Evolutionary conservation across 2,329 filamentous ascomycete species (phyloP).

Genomic region (Aspergillus flavus): DNA sequence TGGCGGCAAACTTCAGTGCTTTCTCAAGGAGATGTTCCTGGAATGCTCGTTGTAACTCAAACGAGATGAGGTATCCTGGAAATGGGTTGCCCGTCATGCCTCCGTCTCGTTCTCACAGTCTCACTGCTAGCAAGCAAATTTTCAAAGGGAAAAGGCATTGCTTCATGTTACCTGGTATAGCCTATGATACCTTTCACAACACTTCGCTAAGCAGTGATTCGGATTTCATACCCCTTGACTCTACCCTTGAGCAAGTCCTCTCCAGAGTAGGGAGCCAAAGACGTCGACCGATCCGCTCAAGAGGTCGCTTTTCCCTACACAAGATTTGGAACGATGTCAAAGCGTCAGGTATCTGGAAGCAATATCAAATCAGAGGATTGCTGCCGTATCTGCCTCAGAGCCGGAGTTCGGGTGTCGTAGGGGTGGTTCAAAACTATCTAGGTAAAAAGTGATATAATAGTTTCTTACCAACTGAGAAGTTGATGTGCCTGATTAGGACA

Average conservation of each 20-base stretch:
- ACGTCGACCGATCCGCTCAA: conserved; percentile 13
- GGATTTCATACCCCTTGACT: conserved; percentile 26
- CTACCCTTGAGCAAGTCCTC: conserved; percentile 23
- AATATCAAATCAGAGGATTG: neutral
- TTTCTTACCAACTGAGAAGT: conserved; percentile 8
- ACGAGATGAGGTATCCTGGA: conserved; percentile 21
- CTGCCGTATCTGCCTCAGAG: neutral
- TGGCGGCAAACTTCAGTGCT: conserved; percentile 33
- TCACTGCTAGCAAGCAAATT: conserved; percentile 27
- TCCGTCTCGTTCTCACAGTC: conserved; percentile 29
- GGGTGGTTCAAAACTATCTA: neutral
- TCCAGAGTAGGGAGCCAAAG: conserved; percentile 15
- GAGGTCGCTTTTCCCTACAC: conserved; percentile 10
- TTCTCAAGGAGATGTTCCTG: conserved; percentile 26
- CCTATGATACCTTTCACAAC: conserved; percentile 21
- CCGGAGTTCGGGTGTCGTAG: neutral
- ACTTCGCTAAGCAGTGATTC: conserved; percentile 16
- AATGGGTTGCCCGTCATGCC: conserved; percentile 32
- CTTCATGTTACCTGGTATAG: conserved; percentile 21
- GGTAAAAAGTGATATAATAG: conserved; percentile 1
- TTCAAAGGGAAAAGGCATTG: conserved; percentile 13
- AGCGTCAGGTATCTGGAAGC: conserved; percentile 2
- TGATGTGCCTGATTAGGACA: conserved; percentile 3
- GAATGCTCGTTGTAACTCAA: conserved; percentile 5
- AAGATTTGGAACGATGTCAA: conserved; percentile 16